Conservation (phyloP, 2,329 filamentous ascomycete genomes). For the Zasmidium angulare region DNA sequence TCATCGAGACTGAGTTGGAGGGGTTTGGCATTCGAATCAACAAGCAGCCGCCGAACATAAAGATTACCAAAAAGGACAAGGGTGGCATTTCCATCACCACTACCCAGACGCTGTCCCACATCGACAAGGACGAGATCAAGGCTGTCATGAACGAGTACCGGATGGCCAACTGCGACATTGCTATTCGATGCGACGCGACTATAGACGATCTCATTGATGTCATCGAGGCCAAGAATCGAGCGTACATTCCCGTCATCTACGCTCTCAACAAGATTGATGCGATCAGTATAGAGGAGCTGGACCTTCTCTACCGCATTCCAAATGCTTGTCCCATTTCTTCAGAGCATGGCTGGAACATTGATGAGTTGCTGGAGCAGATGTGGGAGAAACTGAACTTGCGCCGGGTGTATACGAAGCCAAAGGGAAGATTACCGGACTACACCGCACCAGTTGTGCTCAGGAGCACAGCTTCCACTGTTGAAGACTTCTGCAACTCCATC, state of each 20-base stretch:
- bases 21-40: constrained; percentile 98
- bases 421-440: constrained; percentile 93
- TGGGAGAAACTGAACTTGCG: constrained; percentile 94
- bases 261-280: constrained; percentile 99
- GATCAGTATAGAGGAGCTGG: constrained; percentile 95
- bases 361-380: constrained; percentile 96
- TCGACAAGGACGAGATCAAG: constrained; percentile 94
- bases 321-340: constrained; percentile 97
- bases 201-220: constrained; percentile 96
- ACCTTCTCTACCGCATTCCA: constrained; percentile 92
- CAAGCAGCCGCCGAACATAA: constrained; percentile 94
- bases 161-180: constrained; percentile 94
- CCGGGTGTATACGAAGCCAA: constrained; percentile 96
- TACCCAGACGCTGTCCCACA: constrained; percentile 87
- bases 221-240: constrained; percentile 88
- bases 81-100: constrained; percentile 95
- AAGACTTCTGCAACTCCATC: constrained; percentile 98
- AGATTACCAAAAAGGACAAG: constrained; percentile 99
- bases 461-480: constrained; percentile 78
- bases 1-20: constrained; percentile 93
- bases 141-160: constrained; percentile 97
- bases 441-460: constrained; percentile 85
- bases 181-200: constrained; percentile 95
- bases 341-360: constrained; percentile 92
- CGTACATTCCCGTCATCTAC: constrained; percentile 98